phyloP scores from a whole-genome alignment of 805 yeast genomes.

The Geotrichum ghanense region DNA sequence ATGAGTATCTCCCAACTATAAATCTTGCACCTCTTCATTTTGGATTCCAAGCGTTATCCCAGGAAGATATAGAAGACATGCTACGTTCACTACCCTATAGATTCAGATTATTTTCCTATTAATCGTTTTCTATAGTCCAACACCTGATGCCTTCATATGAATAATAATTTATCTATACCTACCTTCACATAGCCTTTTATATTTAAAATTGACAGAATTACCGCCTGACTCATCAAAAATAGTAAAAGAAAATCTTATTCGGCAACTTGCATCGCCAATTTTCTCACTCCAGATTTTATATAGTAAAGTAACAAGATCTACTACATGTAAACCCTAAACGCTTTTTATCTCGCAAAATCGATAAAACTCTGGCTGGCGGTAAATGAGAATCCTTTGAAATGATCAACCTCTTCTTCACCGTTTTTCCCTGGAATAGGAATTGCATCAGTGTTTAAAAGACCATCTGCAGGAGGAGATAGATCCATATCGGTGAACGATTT shows the following conservation, averaged over 20 bases:
- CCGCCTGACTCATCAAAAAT: no score
- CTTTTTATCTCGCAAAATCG: neutral
- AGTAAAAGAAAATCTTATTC: no score
- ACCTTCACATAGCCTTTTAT: no score
- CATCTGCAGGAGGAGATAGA: slow-evolving; percentile 15
- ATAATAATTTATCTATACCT: no score
- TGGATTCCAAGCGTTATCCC: slow-evolving; percentile 71
- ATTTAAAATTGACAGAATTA: no score
- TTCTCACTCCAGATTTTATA: no score
- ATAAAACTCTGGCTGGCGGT: slow-evolving; percentile 1
- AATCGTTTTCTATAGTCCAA: no score
- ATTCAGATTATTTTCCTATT: no score
- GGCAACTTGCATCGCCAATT: no score
- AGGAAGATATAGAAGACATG: slow-evolving; percentile 50
- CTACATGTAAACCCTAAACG: no score
- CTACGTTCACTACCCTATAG: neutral
- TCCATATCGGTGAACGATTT: slow-evolving; percentile 62
- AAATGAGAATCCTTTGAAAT: slow-evolving; percentile 1
- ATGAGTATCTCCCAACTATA: slow-evolving; percentile 20
- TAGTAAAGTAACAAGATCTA: no score
- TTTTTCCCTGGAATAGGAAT: slow-evolving; percentile 8
- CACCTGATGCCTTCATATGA: no score
- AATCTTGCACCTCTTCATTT: slow-evolving; percentile 72
- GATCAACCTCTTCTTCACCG: neutral
- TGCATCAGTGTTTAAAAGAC: neutral